Base-by-base conservation (phyloP, 2,329 filamentous ascomycete species). In the Phialophora macrospora region DNA sequence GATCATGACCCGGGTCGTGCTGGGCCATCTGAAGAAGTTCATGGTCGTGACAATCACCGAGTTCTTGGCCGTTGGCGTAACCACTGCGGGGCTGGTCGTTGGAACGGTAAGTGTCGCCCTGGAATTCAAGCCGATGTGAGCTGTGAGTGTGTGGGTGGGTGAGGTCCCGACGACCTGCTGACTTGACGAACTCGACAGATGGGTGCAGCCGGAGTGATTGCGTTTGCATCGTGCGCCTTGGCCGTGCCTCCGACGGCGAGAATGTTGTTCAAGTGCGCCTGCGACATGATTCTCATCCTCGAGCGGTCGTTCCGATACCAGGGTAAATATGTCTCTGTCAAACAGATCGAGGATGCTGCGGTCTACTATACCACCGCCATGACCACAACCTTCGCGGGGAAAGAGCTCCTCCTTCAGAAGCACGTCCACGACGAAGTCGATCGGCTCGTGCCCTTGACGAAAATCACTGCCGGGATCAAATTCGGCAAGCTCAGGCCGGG, bases 281-380 rank as follows among this genome's bases (percentile, higher is more conserved):
- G 71, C 63, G 75, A 77, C 48, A 70, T 76, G 60, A 76, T 74
- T 34, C 68, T 76, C 20, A 75, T 76, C 41, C 70, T 77, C 17
- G 72, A 73, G 38, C 67, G 72, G 51, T 72, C 73, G 0, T 76
- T 76, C 68, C 61, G 70, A 17, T 71, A 72, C 48, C 63, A 65
- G 17, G 68, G 68, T 14, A 71, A 69, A 55, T 72, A 70, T 55
- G 70, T 72, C 20, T 69, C 67, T 5, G 63, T 65, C 38, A 72
- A 71, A 52, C 70, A 72, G 60, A 72, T 72, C 48, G 70, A 72
- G 51, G 70, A 72, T 54, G 70, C 70, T 8, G 70, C 70, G 7
- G 59, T 68, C 26, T 70, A 72, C 32, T 72, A 72, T 58, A 70
- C 67, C 28, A 68, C 67, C n/a, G 65, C 68, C 38, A 69, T 60